Evolutionary conservation across 257 asterid species (phyloP), one percentile per base, ranked within the genome.

Genomic region (Primulina huaijiensis): DNA sequence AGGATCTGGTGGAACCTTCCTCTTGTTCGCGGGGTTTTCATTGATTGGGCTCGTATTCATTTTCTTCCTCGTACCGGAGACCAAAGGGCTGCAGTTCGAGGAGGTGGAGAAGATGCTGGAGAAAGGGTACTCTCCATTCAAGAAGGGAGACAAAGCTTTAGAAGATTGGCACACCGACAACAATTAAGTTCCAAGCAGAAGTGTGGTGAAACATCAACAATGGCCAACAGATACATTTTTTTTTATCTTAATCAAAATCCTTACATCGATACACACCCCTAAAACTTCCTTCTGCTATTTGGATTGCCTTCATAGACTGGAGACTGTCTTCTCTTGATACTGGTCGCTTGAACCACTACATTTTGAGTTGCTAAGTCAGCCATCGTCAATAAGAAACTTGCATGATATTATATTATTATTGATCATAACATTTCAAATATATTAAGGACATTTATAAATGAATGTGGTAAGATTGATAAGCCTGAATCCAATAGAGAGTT

Each of bases 51-150:
- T 88, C 31, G 71, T 83, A 8, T 64, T 65, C 58, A 85, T 88
- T 55, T 88, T 77, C 87, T 68, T 85, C 68, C 76, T 85, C 7
- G 95, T 88, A 5, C 95, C 91, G 2, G 91, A 88, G 62, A 88
- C 95, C 12, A 88, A 85, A 76, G 95, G 89, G 7, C 74, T 88
- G 78, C 88, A 78, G 61, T 88, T 88, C 67, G 83, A 69, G 59
- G 88, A 88, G 72, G 91, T 88, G 67, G 91, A 88, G 77, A 77
- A 75, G 79, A 8, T 85, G 84, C 65, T 88, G 60, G 74, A 77
- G 70, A 77, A 79, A 29, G 89, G 89, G 8, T 88, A 74, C 74
- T 77, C 87, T 8, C 87, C 88, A 1, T 78, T 78, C 30, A 84
- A 79, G 73, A 74, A 73, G 30, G 56, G 12, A n/a, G 35, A 59